A percentile compares a stretch with the other conserved stretches of the same genome.
Conservation (phyloP, 192 early-diverging fungal species). For the Coemansia sp. region DNA sequence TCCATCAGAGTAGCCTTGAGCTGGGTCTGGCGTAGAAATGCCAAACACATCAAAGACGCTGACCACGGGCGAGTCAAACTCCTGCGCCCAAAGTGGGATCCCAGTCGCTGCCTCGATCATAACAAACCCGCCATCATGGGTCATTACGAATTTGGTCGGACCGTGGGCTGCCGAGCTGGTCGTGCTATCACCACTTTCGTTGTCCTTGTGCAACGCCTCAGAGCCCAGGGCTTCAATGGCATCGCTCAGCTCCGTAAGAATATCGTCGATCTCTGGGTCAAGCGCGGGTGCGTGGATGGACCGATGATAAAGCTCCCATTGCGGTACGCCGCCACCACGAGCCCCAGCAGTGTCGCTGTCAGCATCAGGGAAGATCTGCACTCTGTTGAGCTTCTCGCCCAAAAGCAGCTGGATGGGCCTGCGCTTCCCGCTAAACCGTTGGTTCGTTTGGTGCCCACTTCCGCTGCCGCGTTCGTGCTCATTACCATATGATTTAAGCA, state of each 20-base stretch:
- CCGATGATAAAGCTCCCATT: conserved; percentile 52
- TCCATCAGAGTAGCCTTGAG: neutral
- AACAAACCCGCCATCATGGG: conserved; percentile 45
- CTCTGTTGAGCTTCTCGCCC: conserved; percentile 37
- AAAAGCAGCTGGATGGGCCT: conserved; percentile 28
- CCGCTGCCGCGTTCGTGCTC: conserved; percentile 21
- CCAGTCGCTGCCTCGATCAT: conserved; percentile 43
- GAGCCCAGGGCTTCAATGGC: conserved; percentile 57
- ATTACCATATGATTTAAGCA: conserved; percentile 61
- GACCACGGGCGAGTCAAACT: conserved; percentile 57
- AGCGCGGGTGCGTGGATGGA: conserved; percentile 31
- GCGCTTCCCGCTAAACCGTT: conserved; percentile 5
- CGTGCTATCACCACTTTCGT: conserved; percentile 20
- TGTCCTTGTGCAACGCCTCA: conserved; percentile 16
- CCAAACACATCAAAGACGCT: conserved; percentile 61
- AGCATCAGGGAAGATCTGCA: conserved; percentile 29
- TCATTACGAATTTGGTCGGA: conserved; percentile 45
- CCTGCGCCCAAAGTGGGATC: conserved; percentile 56
- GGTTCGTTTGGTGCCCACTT: conserved; percentile 33
- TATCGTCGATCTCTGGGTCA: conserved; percentile 34
- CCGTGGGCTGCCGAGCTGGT: conserved; percentile 10
- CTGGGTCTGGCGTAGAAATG: conserved; percentile 26
- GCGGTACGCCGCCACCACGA: conserved; percentile 6
- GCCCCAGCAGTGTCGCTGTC: conserved; percentile 2
- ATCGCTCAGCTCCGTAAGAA: conserved; percentile 57